A percentile compares a stretch with the other conserved stretches of the same genome.
Evolutionary conservation across 768 basidiomycete genomes (phyloP).

Genomic region (Melanogaster broomeanus): DNA sequence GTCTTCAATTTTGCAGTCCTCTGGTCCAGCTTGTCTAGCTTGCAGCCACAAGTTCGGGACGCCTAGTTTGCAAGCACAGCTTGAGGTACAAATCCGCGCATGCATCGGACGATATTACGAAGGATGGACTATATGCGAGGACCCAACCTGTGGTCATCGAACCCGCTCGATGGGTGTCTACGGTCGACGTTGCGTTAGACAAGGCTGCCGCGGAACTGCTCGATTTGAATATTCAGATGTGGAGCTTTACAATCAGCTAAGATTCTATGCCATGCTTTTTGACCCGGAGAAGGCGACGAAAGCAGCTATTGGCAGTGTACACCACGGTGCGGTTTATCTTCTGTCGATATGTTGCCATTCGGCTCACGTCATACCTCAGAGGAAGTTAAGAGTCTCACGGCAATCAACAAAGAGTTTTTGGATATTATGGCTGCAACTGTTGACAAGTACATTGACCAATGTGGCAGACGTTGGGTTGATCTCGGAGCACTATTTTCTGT

Average conservation of each 20-base stretch:
- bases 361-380: conserved; percentile 40
- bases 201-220: conserved; percentile 10
- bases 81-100: conserved; percentile 82
- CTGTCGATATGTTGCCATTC: neutral
- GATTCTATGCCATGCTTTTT: conserved; percentile 82
- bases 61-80: conserved; percentile 76
- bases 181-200: conserved; percentile 74
- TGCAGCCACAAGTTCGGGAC: conserved; percentile 56
- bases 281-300: conserved; percentile 64
- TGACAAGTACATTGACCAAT: conserved; percentile 81
- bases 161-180: conserved; percentile 96
- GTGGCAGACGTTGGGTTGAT: conserved; percentile 89
- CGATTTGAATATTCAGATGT: conserved; percentile 74
- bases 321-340: conserved; percentile 36
- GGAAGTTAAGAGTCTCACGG: conserved; percentile 50
- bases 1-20: conserved; percentile 64
- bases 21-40: conserved; percentile 70
- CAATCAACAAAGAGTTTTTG: conserved; percentile 54
- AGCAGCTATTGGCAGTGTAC: conserved; percentile 47
- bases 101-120: conserved; percentile 85
- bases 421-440: conserved; percentile 55
- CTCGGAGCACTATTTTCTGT: conserved; percentile 78
- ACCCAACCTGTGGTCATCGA: conserved; percentile 76
- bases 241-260: conserved; percentile 85
- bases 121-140: conserved; percentile 86